These are phyloP conservation scores for Alternaria consortialis DNA, from an alignment of 2,329 filamentous ascomycete species.

Conservation along the genomic window DNA sequence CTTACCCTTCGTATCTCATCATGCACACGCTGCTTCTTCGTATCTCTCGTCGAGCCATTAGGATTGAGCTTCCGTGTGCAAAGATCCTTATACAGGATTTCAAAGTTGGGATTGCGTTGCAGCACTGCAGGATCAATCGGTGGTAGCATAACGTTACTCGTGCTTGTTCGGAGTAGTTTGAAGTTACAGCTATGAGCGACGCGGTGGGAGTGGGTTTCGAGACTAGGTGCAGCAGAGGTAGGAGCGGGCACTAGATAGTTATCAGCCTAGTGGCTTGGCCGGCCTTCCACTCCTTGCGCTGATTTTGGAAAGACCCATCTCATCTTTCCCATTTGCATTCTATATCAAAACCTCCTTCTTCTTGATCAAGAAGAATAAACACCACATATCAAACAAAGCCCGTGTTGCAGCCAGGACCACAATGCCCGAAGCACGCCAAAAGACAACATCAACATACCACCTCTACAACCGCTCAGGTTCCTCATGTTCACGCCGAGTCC, in stretches of 20 bases:
- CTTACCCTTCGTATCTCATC: slow-evolving; percentile 53
- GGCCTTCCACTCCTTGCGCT: neutral
- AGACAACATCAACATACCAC: slow-evolving; percentile 23
- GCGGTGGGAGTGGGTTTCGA: neutral
- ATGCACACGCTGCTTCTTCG: slow-evolving; percentile 54
- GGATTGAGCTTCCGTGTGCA: slow-evolving; percentile 53
- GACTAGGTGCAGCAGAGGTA: slow-evolving; percentile 8
- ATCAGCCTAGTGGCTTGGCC: slow-evolving; percentile 17
- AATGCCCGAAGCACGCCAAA: neutral
- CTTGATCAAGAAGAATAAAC: neutral
- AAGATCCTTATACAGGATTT: slow-evolving; percentile 56
- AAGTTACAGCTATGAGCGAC: neutral
- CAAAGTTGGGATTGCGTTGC: slow-evolving; percentile 56
- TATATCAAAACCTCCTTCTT: no score
- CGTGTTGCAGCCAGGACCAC: neutral
- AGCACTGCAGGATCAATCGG: slow-evolving; percentile 51
- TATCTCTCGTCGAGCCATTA: slow-evolving; percentile 56
- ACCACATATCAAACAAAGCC: neutral
- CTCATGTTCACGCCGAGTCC: slow-evolving; percentile 68
- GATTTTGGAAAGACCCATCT: neutral
- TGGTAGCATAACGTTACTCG: slow-evolving; percentile 49
- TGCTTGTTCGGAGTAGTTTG: neutral
- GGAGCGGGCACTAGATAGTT: slow-evolving; percentile 5
- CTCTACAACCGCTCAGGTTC: slow-evolving; percentile 71
- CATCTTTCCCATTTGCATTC: neutral